Conservation (phyloP, 2,329 filamentous ascomycete genomes). For the Fusarium brachygibbosum region DNA sequence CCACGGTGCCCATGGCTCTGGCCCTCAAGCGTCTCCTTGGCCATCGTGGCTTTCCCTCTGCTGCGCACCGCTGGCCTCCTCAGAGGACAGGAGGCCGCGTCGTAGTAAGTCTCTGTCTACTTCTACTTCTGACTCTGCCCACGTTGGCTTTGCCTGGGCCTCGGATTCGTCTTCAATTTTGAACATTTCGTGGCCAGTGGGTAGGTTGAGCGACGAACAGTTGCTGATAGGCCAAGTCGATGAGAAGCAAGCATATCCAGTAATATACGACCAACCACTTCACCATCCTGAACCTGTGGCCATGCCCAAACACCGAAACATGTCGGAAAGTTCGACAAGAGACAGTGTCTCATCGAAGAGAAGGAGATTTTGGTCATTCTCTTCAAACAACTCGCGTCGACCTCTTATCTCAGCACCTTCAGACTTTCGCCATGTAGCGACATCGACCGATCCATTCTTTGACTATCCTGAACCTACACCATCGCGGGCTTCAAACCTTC, state of each 20-base stretch:
- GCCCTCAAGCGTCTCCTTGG: slow-evolving; percentile 57
- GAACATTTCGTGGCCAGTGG: slow-evolving; percentile 48
- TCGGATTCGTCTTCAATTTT: slow-evolving; percentile 43
- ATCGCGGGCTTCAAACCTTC: slow-evolving; percentile 42
- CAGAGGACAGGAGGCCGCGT: slow-evolving; percentile 56
- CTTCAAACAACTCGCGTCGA: slow-evolving; percentile 61
- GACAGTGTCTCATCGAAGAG: slow-evolving; percentile 61
- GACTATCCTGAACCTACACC: slow-evolving; percentile 40
- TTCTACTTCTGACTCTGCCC: slow-evolving; percentile 42
- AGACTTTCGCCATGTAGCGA: slow-evolving; percentile 71
- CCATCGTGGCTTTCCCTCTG: slow-evolving; percentile 64
- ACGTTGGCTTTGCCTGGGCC: slow-evolving; percentile 33
- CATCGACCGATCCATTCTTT: slow-evolving; percentile 59
- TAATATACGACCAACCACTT: slow-evolving; percentile 50
- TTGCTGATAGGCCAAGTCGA: slow-evolving; percentile 53
- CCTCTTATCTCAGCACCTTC: slow-evolving; percentile 70
- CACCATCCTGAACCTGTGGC: slow-evolving; percentile 49
- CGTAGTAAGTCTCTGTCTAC: slow-evolving; percentile 55
- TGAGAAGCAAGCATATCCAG: slow-evolving; percentile 47
- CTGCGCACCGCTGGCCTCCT: slow-evolving; percentile 58
- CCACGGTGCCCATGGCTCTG: slow-evolving; percentile 59
- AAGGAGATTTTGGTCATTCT: slow-evolving; percentile 61
- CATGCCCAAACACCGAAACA: slow-evolving; percentile 39
- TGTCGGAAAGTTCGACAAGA: slow-evolving; percentile 51
- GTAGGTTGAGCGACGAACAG: slow-evolving; percentile 47